These are phyloP conservation scores for Dendryphion nanum DNA, from an alignment of 2,329 filamentous ascomycete species.

Conservation along the genomic window DNA sequence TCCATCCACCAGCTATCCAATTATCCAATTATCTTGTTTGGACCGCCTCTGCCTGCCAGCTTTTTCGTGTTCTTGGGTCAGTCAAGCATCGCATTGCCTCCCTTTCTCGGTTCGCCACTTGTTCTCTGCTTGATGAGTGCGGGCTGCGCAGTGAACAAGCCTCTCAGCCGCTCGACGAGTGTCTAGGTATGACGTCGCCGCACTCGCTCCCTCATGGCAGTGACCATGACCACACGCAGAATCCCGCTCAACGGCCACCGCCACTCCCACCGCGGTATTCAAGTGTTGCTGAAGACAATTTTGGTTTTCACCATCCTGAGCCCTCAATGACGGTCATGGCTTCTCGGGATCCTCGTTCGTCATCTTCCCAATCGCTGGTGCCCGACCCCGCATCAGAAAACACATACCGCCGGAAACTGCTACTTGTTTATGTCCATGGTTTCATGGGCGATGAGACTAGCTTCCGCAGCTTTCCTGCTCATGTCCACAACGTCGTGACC, in stretches of 20 bases:
- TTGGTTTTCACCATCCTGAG: constrained; percentile 14
- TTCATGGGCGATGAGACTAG: constrained; percentile 88
- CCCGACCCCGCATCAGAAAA: constrained; percentile 33
- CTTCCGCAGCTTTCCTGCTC: constrained; percentile 83
- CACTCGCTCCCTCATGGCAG: not conserved
- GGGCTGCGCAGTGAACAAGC: too few species aligned
- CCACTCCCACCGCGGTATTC: constrained; percentile 32
- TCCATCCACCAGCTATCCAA: too few species aligned
- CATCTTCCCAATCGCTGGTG: constrained; percentile 47
- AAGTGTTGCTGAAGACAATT: constrained; percentile 10
- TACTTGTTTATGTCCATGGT: constrained; percentile 84
- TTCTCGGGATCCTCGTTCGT: constrained; percentile 44
- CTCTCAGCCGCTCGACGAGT: not conserved
- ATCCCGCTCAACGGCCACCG: too few species aligned
- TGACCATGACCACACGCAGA: constrained; percentile 4
- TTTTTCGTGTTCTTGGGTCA: too few species aligned
- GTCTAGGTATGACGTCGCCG: constrained; percentile 12
- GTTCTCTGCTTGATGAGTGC: too few species aligned
- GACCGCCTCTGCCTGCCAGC: too few species aligned
- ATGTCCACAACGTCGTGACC: constrained; percentile 74
- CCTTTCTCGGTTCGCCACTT: too few species aligned
- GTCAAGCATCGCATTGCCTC: too few species aligned
- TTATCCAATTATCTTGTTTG: constrained; percentile 9
- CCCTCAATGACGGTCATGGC: constrained; percentile 24
- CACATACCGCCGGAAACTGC: constrained; percentile 54